Evolutionary conservation across 352 stramenopile genomes (phyloP).

Genomic region (Phytophthora pistaciae): DNA sequence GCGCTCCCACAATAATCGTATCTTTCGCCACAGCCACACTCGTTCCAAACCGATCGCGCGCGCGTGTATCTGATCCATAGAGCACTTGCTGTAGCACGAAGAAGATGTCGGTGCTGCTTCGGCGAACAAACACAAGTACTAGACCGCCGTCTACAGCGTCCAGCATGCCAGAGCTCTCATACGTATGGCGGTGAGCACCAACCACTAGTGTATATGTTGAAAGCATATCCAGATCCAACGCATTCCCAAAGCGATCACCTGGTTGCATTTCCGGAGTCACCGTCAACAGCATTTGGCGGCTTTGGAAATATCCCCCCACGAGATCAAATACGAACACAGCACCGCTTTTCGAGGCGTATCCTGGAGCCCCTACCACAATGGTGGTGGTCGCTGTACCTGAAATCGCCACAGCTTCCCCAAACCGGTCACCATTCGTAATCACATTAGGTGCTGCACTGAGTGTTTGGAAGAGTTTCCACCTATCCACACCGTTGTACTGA

Average conservation of each 20-base stretch:
- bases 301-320: constrained; percentile 64
- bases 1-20: constrained; percentile 74
- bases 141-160: constrained; percentile 52
- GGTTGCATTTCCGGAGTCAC: constrained; percentile 48
- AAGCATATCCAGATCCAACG: constrained; percentile 77
- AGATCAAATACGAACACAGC: constrained; percentile 86
- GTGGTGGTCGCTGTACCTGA: constrained; percentile 55
- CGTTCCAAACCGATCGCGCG: constrained; percentile 76
- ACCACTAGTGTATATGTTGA: constrained; percentile 78
- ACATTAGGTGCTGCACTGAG: constrained; percentile 61
- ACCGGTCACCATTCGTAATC: constrained; percentile 60
- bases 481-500: constrained; percentile 54
- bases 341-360: constrained; percentile 58
- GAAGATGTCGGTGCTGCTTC: constrained; percentile 62
- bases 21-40: constrained; percentile 77
- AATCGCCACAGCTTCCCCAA: constrained; percentile 75
- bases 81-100: constrained; percentile 81
- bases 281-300: constrained; percentile 70
- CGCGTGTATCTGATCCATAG: constrained; percentile 67
- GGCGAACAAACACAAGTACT: constrained; percentile 63
- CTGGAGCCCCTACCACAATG: constrained; percentile 75
- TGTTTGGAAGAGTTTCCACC: constrained; percentile 77
- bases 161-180: constrained; percentile 32
- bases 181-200: constrained; percentile 57
- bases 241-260: constrained; percentile 76